Evolutionary conservation across 257 asterid species (phyloP).

Genomic region (Fraxinus americana): DNA sequence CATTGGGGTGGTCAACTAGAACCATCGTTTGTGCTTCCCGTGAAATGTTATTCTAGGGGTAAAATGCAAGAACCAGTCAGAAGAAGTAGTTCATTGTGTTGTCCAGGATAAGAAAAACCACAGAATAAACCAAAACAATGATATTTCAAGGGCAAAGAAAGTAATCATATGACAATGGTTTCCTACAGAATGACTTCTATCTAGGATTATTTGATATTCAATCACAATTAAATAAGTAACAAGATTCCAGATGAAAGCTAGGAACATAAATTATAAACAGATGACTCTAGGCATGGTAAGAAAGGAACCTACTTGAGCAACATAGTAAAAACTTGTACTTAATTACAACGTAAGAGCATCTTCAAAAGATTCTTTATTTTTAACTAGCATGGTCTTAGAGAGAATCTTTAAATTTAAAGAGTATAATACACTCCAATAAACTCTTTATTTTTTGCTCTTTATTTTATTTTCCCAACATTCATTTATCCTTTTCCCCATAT

Average conservation of each 20-base stretch:
- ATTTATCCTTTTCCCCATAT: too few relatives aligned
- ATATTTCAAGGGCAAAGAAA: constrained; percentile 10
- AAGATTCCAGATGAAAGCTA: constrained; percentile 17
- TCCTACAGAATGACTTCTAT: constrained; percentile 21
- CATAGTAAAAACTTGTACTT: not conserved
- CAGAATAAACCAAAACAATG: constrained; percentile 8
- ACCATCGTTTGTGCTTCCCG: constrained; percentile 98
- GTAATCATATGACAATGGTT: not conserved
- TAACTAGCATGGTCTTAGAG: too few relatives aligned
- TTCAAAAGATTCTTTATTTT: too few relatives aligned
- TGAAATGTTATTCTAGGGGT: constrained; percentile 74
- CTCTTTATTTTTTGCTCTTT: too few relatives aligned
- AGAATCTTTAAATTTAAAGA: too few relatives aligned
- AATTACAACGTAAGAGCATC: not conserved
- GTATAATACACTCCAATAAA: too few relatives aligned
- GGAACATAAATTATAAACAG: not conserved
- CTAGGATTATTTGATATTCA: not conserved
- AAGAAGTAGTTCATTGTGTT: constrained; percentile 22
- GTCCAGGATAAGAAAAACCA: constrained; percentile 14
- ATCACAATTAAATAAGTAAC: constrained; percentile 14
- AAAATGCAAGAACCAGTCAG: constrained; percentile 36
- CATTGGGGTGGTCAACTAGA: constrained; percentile 92
- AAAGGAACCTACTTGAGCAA: not conserved
- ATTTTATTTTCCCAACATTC: too few relatives aligned
- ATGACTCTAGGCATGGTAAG: not conserved